These are phyloP conservation scores for Ceratopteris richardii DNA, from an alignment of 75 land plant genomes.

Conservation along the genomic window DNA sequence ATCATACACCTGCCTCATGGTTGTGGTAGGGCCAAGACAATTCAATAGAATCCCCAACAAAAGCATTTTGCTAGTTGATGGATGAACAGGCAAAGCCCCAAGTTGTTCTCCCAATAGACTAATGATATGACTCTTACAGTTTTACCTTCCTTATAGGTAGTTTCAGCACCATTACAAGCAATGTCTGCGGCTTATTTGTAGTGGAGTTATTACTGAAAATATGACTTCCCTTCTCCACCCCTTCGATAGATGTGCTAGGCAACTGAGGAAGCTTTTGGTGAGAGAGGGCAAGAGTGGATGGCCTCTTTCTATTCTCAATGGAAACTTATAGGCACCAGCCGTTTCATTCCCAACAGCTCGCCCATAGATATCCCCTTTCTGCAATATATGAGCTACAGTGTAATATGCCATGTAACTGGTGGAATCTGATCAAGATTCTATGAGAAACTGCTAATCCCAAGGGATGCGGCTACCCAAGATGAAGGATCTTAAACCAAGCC, in stretches of 20 bases:
- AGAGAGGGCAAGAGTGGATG: slow-evolving; percentile 65
- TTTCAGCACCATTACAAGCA: slow-evolving; percentile 46
- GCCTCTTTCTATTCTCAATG: slow-evolving; percentile 47
- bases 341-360: slow-evolving; percentile 82
- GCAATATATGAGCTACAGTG: slow-evolving; percentile 71
- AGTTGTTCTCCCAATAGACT: slow-evolving; percentile 49
- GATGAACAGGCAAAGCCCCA: slow-evolving; percentile 83
- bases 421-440: slow-evolving; percentile 84
- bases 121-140: slow-evolving; percentile 66
- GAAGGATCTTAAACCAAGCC: slow-evolving; percentile 88
- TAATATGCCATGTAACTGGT: slow-evolving; percentile 94
- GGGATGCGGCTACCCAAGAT: slow-evolving; percentile 83
- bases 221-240: slow-evolving; percentile 68
- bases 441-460: slow-evolving; percentile 81
- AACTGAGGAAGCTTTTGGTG: slow-evolving; percentile 77
- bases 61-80: slow-evolving; percentile 84
- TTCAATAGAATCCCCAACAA: slow-evolving; percentile 68
- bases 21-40: slow-evolving; percentile 86
- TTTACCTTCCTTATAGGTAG: slow-evolving; percentile 53
- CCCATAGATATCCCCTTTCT: slow-evolving; percentile 69
- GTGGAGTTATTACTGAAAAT: slow-evolving; percentile 45
- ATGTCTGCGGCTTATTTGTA: slow-evolving; percentile 73
- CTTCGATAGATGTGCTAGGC: slow-evolving; percentile 62
- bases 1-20: too few relatives aligned
- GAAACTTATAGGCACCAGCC: slow-evolving; percentile 74